These are phyloP conservation scores for Musa acuminata DNA, from an alignment of 176 grass and related monocot species.

Conservation along the genomic window DNA sequence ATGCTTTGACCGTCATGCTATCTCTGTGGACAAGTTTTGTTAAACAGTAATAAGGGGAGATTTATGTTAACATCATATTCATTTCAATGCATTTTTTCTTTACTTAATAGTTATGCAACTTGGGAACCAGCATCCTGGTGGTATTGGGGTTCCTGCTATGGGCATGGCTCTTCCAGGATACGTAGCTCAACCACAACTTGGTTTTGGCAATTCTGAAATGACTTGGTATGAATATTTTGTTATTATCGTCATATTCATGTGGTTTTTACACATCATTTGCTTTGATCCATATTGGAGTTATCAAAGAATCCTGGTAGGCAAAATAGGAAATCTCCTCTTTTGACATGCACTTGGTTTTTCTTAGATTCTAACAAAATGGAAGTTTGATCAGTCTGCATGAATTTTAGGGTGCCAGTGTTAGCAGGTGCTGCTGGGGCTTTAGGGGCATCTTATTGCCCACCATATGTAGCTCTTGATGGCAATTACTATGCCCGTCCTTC, in stretches of 20 bases:
- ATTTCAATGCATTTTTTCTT: not conserved
- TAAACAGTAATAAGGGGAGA: too few species aligned
- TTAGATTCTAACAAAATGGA: too few species aligned
- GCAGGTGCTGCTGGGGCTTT: slow-evolving; percentile 58
- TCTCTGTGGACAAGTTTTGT: too few species aligned
- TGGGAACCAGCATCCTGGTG: slow-evolving; percentile 65
- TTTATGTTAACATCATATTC: too few species aligned
- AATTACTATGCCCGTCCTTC: slow-evolving; percentile 52
- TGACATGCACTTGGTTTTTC: too few species aligned
- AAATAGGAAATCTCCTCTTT: too few species aligned
- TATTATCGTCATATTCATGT: too few species aligned
- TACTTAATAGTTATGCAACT: slow-evolving; percentile 71
- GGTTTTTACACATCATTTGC: slow-evolving; percentile 10
- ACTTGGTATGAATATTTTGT: slow-evolving; percentile 43
- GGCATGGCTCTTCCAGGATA: slow-evolving; percentile 98
- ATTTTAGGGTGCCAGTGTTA: slow-evolving; percentile 62
- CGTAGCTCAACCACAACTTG: slow-evolving; percentile 83
- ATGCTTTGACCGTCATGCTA: too few species aligned
- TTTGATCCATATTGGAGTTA: slow-evolving; percentile 23
- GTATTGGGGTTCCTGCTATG: slow-evolving; percentile 66
- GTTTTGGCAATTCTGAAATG: slow-evolving; percentile 89
- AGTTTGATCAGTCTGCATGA: not conserved
- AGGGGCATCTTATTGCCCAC: slow-evolving; percentile 64
- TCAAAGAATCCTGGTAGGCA: too few species aligned
- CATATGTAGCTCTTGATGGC: slow-evolving; percentile 72